Percentiles rank a stretch among this genome's conserved stretches.
Evolutionary conservation across 2,329 filamentous ascomycete genomes (phyloP).

Genomic region (Purpureocillium takamizusanense): DNA sequence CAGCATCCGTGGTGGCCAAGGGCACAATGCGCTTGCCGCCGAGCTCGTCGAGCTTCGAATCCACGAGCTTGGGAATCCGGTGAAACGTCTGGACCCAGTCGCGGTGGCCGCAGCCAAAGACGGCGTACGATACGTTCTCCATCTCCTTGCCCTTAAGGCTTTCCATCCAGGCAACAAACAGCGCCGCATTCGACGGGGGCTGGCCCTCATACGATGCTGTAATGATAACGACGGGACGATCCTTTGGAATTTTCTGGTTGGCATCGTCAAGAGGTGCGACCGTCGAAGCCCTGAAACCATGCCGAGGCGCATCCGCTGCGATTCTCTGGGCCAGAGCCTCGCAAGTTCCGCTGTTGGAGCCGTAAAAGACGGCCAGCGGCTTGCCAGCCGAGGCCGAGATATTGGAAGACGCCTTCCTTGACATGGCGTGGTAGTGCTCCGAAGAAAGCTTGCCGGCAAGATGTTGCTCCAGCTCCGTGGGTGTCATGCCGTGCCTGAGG

Average conservation of each 20-base stretch:
- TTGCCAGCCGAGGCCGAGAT: conserved; percentile 15
- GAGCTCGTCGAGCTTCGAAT: conserved; percentile 36
- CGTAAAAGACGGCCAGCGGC: conserved; percentile 59
- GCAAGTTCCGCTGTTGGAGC: conserved; percentile 68
- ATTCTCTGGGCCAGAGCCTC: conserved; percentile 58
- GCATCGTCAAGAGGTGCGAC: conserved; percentile 53
- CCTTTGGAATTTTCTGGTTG: conserved; percentile 48
- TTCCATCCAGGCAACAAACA: conserved; percentile 61
- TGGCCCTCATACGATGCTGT: conserved; percentile 67
- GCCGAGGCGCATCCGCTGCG: conserved; percentile 45
- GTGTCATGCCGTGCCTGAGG: conserved; percentile 38
- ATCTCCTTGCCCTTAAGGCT: conserved; percentile 39
- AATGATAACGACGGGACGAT: conserved; percentile 56
- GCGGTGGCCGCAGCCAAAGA: conserved; percentile 57
- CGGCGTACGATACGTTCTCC: conserved; percentile 51
- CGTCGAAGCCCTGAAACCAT: conserved; percentile 48
- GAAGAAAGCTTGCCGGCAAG: conserved; percentile 24
- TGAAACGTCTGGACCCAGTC: conserved; percentile 59
- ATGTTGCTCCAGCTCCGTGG: conserved; percentile 36
- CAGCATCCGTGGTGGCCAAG: conserved; percentile 50
- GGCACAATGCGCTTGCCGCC: conserved; percentile 26
- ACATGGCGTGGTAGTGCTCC: conserved; percentile 2
- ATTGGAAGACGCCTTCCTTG: neutral
- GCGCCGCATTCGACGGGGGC: conserved; percentile 61
- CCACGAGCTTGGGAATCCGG: conserved; percentile 53